These are phyloP conservation scores for Globisporangium recalcitrans DNA, from an alignment of 352 stramenopile species.

Conservation along the genomic window DNA sequence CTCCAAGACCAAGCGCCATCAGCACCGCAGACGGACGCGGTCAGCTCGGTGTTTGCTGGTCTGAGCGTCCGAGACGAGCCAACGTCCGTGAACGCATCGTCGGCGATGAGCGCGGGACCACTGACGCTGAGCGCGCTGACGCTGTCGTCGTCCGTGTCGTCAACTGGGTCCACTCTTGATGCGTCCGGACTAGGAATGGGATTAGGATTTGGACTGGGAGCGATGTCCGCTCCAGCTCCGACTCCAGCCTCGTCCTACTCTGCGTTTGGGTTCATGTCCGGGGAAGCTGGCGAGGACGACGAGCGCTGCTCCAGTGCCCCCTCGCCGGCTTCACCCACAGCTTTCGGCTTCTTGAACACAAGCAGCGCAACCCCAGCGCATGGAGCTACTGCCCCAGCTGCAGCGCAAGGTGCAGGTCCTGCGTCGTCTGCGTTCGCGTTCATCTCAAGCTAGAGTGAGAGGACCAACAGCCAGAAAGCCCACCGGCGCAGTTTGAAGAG, in stretches of 20 bases:
- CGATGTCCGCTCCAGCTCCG: not conserved
- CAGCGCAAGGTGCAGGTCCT: conserved; percentile 14
- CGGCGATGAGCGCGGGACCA: conserved; percentile 34
- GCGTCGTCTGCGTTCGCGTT: conserved; percentile 57
- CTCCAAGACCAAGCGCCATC: conserved; percentile 17
- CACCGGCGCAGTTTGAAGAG: no score
- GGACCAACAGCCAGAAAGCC: not conserved
- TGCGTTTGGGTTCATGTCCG: conserved; percentile 23
- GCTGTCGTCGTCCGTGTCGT: conserved; percentile 24
- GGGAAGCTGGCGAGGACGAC: conserved; percentile 6
- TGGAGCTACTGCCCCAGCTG: not conserved
- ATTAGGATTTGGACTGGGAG: not conserved
- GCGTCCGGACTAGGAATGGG: conserved; percentile 3
- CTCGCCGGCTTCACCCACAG: conserved; percentile 41
- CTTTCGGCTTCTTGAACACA: conserved; percentile 52
- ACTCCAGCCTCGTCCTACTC: conserved; percentile 23
- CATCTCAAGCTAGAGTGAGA: conserved; percentile 32
- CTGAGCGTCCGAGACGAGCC: conserved; percentile 36
- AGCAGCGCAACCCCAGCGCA: conserved; percentile 23
- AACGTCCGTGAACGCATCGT: conserved; percentile 25
- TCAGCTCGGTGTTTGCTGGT: conserved; percentile 49
- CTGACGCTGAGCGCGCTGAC: conserved; percentile 45
- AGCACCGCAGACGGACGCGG: conserved; percentile 11
- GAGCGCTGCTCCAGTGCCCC: conserved; percentile 1
- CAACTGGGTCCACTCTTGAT: conserved; percentile 7